Evolutionary conservation across 2,329 filamentous ascomycete species (phyloP).

Genomic region (Aspergillus piperis): DNA sequence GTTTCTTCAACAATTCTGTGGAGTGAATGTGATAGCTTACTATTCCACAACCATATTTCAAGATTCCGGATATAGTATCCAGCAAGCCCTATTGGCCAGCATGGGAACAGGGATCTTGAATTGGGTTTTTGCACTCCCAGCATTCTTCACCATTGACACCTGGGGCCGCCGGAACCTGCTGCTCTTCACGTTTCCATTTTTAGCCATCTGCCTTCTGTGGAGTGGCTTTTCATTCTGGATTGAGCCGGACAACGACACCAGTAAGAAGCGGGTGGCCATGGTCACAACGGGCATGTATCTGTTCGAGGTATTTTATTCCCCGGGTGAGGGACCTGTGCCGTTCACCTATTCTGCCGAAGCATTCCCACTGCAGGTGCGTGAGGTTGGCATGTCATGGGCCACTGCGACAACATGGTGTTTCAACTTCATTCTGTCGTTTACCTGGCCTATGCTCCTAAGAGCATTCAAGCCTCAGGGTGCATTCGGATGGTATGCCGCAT

Average conservation of each 20-base stretch:
- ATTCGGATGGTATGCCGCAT: conserved; percentile 59
- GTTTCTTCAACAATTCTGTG: conserved; percentile 64
- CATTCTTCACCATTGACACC: conserved; percentile 66
- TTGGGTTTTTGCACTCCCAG: conserved; percentile 65
- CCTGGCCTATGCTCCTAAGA: conserved; percentile 52
- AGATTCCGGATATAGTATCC: conserved; percentile 54
- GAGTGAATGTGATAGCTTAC: conserved; percentile 61
- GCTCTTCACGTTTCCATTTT: conserved; percentile 63
- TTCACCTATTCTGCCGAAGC: conserved; percentile 68
- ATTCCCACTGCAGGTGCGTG: conserved; percentile 62
- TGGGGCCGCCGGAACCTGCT: conserved; percentile 65
- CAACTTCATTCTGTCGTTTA: conserved; percentile 56
- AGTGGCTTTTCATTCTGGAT: conserved; percentile 56
- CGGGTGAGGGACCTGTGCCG: conserved; percentile 63
- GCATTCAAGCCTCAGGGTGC: conserved; percentile 56
- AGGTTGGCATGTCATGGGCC: conserved; percentile 63
- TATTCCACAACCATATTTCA: conserved; percentile 65
- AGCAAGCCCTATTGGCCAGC: conserved; percentile 59
- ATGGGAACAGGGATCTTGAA: conserved; percentile 67
- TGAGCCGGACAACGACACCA: conserved; percentile 30
- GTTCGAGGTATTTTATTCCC: conserved; percentile 55
- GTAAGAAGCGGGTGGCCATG: conserved; percentile 42
- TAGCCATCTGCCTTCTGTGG: conserved; percentile 50
- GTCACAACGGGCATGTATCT: conserved; percentile 48
- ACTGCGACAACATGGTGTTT: conserved; percentile 60